phyloP scores from a whole-genome alignment of 208 protist genomes.

The Crithidia sp. region DNA sequence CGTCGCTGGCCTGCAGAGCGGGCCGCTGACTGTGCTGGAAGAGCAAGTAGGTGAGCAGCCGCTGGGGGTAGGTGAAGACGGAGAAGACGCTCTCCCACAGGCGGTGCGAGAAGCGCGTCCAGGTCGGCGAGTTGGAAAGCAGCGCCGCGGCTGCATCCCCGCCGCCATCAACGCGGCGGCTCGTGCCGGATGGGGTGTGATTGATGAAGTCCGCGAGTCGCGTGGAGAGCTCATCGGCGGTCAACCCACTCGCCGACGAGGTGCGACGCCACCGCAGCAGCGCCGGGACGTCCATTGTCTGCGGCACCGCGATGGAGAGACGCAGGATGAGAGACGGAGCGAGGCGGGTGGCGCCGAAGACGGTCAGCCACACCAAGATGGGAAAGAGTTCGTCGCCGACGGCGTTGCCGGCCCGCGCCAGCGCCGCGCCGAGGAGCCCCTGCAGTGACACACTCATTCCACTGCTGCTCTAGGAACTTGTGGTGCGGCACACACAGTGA shows the following conservation, averaged over 20 bases:
- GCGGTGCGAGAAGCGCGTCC: not conserved
- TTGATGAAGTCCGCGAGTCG: constrained; percentile 26
- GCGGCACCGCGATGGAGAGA: constrained; percentile 31
- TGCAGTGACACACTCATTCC: not conserved
- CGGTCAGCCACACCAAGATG: constrained; percentile 21
- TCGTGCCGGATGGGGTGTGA: constrained; percentile 12
- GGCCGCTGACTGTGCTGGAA: constrained; percentile 21
- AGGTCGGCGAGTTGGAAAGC: constrained; percentile 1
- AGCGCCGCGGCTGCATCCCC: not conserved
- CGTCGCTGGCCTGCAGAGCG: constrained; percentile 1
- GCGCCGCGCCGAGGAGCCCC: not conserved
- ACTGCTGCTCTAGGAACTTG: not conserved
- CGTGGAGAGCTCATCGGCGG: constrained; percentile 23
- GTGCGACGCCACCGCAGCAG: constrained; percentile 32
- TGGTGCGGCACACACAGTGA: not conserved
- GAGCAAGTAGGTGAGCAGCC: constrained; percentile 22
- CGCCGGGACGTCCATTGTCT: constrained; percentile 29
- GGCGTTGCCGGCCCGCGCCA: constrained; percentile 12
- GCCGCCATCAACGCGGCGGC: not conserved
- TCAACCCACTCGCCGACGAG: not conserved
- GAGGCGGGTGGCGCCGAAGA: constrained; percentile 31
- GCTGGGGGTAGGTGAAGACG: constrained; percentile 19
- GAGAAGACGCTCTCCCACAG: constrained; percentile 19
- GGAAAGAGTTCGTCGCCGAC: constrained; percentile 33
- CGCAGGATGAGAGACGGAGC: constrained; percentile 23